Percentiles rank a stretch among this genome's conserved stretches.
phyloP scores from a whole-genome alignment of 305 asterid genomes.

The Fraxinus xanthoxyloides region DNA sequence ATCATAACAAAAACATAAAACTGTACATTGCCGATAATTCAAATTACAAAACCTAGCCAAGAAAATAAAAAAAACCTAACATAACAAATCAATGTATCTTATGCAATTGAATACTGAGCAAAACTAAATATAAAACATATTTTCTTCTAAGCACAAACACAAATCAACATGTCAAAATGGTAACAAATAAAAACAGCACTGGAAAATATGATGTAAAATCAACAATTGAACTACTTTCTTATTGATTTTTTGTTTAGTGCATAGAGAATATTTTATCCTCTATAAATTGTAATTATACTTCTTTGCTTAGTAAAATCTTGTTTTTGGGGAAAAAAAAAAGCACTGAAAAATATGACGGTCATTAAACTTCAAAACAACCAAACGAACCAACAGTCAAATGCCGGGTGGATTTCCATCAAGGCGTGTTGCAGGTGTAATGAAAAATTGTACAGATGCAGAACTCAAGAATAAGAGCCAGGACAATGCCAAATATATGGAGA shows the following conservation, averaged over 20 bases:
- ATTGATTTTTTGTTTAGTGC: not conserved
- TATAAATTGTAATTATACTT: not conserved
- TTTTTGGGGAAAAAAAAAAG: not conserved
- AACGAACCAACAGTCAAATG: not conserved
- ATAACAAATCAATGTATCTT: too few species aligned
- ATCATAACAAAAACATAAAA: too few species aligned
- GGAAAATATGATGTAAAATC: too few species aligned
- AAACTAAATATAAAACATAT: too few species aligned
- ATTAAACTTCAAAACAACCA: not conserved
- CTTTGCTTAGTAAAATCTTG: not conserved
- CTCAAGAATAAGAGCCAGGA: not conserved
- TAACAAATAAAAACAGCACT: too few species aligned
- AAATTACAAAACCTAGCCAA: too few species aligned
- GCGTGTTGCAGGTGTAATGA: not conserved
- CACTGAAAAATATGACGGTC: not conserved
- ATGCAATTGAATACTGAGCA: too few species aligned
- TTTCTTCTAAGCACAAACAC: too few species aligned
- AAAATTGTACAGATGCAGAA: not conserved
- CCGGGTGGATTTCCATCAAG: not conserved
- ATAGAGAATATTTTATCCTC: not conserved
- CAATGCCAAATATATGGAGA: not conserved
- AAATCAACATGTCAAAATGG: too few species aligned
- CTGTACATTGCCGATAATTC: too few species aligned
- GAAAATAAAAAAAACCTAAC: too few species aligned
- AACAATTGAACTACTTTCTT: not conserved